These are phyloP conservation scores for Metschnikowia matae DNA, from an alignment of 805 yeast species.

Conservation along the genomic window DNA sequence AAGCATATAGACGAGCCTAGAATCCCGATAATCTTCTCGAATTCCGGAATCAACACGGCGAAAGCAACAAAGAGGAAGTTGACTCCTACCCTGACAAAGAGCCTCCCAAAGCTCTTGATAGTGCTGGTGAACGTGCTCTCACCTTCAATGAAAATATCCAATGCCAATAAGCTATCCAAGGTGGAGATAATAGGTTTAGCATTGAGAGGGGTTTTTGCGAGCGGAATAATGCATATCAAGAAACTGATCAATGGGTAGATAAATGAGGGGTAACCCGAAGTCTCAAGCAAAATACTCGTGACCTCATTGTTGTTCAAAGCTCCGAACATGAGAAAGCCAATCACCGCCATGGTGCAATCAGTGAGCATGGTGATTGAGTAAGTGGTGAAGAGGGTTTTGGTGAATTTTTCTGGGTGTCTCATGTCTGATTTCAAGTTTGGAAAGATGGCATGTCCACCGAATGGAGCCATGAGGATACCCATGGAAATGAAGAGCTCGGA, in stretches of 20 bases:
- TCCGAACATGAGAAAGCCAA: constrained; percentile 65
- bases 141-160: constrained; percentile 18
- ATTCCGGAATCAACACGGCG: constrained; percentile 68
- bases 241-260: constrained; percentile 51
- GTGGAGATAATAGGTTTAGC: constrained; percentile 79
- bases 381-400: constrained; percentile 50
- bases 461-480: constrained; percentile 73
- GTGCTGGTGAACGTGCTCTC: constrained; percentile 5
- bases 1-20: constrained; percentile 80
- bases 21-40: constrained; percentile 77
- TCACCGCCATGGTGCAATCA: constrained; percentile 59
- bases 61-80: constrained; percentile 54
- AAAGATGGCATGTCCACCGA: constrained; percentile 82
- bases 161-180: constrained; percentile 50
- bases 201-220: constrained; percentile 79
- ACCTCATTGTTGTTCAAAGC: constrained; percentile 46
- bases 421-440: constrained; percentile 72
- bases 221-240: constrained; percentile 74
- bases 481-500: constrained; percentile 53
- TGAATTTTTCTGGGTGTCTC: constrained; percentile 59
- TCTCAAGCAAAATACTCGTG: constrained; percentile 44
- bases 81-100: constrained; percentile 37
- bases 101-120: constrained; percentile 10
- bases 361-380: constrained; percentile 57
- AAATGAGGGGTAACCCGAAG: constrained; percentile 48